Evolutionary conservation across 2,329 filamentous ascomycete species (phyloP).

Genomic region (Paracoccidioides brasiliensis): DNA sequence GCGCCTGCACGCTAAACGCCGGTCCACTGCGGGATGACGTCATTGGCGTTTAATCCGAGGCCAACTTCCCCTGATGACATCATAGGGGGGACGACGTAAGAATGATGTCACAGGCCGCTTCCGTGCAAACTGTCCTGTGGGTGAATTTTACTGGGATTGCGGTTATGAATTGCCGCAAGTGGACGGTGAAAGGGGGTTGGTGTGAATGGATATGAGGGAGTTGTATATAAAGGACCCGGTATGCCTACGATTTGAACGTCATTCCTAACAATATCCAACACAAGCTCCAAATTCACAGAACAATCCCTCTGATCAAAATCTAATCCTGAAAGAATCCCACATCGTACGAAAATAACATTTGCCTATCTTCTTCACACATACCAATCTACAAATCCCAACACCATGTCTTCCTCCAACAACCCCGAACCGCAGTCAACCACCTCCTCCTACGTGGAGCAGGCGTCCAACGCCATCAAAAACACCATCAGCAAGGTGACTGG

Average conservation of each 20-base stretch:
- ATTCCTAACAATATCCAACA: not conserved
- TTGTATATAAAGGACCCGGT: not conserved
- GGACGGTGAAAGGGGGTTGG: not conserved
- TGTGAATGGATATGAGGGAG: too few species aligned
- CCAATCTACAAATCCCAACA: not conserved
- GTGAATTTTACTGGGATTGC: too few species aligned
- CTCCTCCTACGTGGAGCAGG: not conserved
- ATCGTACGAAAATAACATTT: not conserved
- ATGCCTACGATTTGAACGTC: not conserved
- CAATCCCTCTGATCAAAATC: too few species aligned
- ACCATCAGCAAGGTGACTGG: not conserved
- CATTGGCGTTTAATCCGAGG: not conserved
- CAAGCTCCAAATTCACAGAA: too few species aligned
- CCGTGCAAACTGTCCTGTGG: not conserved
- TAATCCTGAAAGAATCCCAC: too few species aligned
- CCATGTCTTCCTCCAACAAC: constrained; percentile 3
- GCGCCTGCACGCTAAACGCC: not conserved
- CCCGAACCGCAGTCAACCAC: not conserved
- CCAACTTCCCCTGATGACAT: not conserved
- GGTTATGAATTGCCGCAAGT: too few species aligned
- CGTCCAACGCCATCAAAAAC: not conserved
- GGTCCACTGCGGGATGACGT: not conserved
- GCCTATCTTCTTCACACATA: not conserved
- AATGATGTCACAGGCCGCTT: not conserved
- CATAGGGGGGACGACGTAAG: not conserved